Conservation (phyloP, 2,329 filamentous ascomycete genomes). For the Chrysoporthe deuterocubensis region DNA sequence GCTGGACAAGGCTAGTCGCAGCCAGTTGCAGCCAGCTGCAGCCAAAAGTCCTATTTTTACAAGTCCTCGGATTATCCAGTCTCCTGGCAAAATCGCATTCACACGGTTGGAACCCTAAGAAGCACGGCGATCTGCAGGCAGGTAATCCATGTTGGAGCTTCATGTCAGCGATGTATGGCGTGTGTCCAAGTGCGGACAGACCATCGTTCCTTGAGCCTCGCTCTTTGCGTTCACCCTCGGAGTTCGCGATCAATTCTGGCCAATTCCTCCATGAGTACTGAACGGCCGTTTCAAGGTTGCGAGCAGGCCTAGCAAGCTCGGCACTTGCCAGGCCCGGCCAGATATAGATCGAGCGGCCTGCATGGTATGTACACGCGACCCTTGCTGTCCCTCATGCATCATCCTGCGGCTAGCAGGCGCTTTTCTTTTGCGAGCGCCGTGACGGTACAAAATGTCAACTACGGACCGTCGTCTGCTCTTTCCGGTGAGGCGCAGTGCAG, state of each 20-base stretch:
- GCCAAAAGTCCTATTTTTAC: slow-evolving; percentile 27
- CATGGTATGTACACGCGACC: slow-evolving; percentile 20
- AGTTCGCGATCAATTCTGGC: background rate
- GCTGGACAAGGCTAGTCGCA: slow-evolving; percentile 12
- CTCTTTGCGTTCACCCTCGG: background rate
- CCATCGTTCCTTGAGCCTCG: background rate
- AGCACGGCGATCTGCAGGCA: background rate
- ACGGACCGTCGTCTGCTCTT: slow-evolving; percentile 10
- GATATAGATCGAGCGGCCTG: slow-evolving; percentile 12
- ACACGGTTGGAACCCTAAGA: background rate
- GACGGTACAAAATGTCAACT: slow-evolving; percentile 7
- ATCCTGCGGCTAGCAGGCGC: slow-evolving; percentile 17
- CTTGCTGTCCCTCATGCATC: slow-evolving; percentile 11
- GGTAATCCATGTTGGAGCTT: background rate
- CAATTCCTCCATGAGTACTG: background rate
- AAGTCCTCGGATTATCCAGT: slow-evolving; percentile 10
- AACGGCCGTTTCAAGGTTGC: background rate
- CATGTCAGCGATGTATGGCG: background rate
- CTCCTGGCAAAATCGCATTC: background rate
- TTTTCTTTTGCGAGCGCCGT: background rate
- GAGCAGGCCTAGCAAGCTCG: background rate
- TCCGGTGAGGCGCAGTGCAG: slow-evolving; percentile 17
- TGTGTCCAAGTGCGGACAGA: background rate
- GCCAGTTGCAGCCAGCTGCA: background rate
- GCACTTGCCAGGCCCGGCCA: background rate